These are phyloP conservation scores for Rubia tinctorum DNA, from an alignment of 305 asterid species.

Conservation along the genomic window DNA sequence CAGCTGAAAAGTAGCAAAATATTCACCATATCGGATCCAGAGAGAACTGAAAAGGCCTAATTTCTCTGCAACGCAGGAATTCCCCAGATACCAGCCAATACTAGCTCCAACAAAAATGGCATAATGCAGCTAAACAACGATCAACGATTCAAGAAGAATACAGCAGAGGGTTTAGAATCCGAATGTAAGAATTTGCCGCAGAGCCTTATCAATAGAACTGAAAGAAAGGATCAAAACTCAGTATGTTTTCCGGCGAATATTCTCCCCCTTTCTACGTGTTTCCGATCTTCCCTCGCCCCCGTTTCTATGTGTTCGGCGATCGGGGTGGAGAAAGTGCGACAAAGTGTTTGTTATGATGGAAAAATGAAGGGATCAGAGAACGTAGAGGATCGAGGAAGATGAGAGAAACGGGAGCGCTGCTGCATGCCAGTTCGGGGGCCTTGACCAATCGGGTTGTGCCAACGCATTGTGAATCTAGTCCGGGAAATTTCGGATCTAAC, in stretches of 20 bases:
- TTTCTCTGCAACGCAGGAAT: conserved; percentile 12
- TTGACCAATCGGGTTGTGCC: conserved; percentile 3
- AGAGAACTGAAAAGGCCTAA: conserved; percentile 15
- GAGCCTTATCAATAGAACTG: conserved; percentile 10
- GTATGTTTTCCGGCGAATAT: conserved; percentile 7
- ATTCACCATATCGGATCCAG: conserved; percentile 20
- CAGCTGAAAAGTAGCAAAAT: not conserved
- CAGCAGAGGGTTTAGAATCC: conserved; percentile 19
- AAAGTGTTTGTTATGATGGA: not conserved
- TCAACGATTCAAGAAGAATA: not conserved
- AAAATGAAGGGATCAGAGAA: conserved; percentile 4
- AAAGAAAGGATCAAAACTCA: conserved; percentile 4
- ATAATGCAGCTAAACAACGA: not conserved
- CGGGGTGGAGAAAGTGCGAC: not conserved
- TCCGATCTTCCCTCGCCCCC: not conserved
- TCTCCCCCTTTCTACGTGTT: not conserved
- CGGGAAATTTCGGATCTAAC: not conserved
- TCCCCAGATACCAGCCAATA: conserved; percentile 1
- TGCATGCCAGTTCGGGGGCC: not conserved
- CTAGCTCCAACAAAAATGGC: not conserved
- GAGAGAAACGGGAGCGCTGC: conserved; percentile 5
- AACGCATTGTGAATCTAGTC: not conserved
- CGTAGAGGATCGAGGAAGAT: not conserved
- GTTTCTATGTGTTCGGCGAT: not conserved
- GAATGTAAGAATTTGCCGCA: conserved; percentile 19